Conservation (phyloP, 768 basidiomycete species). For the Butyriboletus loyo region DNA sequence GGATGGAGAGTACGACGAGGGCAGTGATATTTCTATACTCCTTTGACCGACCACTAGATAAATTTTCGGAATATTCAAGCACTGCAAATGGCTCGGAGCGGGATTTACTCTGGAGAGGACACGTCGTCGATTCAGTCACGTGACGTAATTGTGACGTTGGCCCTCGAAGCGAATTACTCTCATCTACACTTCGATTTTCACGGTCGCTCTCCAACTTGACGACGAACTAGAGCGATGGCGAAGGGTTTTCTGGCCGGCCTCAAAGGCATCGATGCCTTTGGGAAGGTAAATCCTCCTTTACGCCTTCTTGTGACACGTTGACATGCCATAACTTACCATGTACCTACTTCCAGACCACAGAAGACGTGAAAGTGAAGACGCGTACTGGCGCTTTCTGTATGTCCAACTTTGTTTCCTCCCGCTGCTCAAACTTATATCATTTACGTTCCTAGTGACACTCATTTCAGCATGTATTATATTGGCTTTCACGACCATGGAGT, state of each 20-base stretch:
- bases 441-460: conserved; percentile 68
- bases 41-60: background rate
- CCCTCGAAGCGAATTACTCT: background rate
- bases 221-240: conserved; percentile 50
- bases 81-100: background rate
- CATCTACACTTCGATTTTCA: conserved; percentile 2
- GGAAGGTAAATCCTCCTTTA: conserved; percentile 64
- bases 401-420: conserved; percentile 28
- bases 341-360: conserved; percentile 69
- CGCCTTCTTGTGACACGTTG: conserved; percentile 6
- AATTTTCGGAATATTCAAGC: background rate
- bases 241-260: conserved; percentile 74
- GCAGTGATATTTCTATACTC: background rate
- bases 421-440: conserved; percentile 7
- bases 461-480: conserved; percentile 90
- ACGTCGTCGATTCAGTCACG: conserved; percentile 28
- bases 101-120: conserved; percentile 7
- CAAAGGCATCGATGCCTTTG: conserved; percentile 97
- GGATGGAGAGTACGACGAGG: background rate
- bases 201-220: conserved; percentile 17
- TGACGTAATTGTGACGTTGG: too few species aligned
- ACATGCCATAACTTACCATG: conserved; percentile 5
- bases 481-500: conserved; percentile 89
- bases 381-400: conserved; percentile 86
- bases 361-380: conserved; percentile 99